A percentile compares a stretch with the other conserved stretches of the same genome.
phyloP scores from a whole-genome alignment of 768 basidiomycete species.

The Suillus americanus region DNA sequence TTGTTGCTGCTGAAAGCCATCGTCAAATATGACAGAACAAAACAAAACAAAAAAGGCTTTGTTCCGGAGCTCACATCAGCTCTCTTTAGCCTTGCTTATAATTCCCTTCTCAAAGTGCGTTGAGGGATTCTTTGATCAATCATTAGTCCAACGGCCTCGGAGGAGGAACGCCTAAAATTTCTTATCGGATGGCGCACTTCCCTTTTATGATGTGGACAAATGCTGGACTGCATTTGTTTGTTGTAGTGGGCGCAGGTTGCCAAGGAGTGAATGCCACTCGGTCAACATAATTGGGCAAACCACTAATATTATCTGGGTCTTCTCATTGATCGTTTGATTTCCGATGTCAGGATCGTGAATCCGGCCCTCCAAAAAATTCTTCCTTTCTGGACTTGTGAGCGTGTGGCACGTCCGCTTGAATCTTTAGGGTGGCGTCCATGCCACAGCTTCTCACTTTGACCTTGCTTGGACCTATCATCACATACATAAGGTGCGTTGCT shows the following conservation, averaged over 20 bases:
- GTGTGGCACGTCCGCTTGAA: neutral
- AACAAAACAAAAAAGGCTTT: neutral
- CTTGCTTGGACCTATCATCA: conserved; percentile 8
- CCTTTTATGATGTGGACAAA: neutral
- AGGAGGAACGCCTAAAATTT: neutral
- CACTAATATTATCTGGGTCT: neutral
- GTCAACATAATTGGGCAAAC: conserved; percentile 2
- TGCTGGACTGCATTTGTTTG: neutral
- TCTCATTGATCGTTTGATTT: neutral
- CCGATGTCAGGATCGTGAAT: neutral
- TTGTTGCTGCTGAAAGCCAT: neutral
- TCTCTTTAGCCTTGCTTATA: neutral
- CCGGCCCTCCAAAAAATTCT: neutral
- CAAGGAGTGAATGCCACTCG: conserved; percentile 1
- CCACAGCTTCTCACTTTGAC: conserved; percentile 12
- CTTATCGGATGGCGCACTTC: conserved; percentile 5
- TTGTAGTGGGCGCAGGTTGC: conserved; percentile 7
- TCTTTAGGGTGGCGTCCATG: conserved; percentile 5
- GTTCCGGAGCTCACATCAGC: neutral
- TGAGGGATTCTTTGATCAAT: neutral
- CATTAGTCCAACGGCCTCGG: neutral
- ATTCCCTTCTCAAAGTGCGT: neutral
- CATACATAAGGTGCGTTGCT: conserved; percentile 8
- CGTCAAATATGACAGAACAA: neutral
- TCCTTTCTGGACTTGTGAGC: neutral